A percentile compares a stretch with the other conserved stretches of the same genome.
Conservation (phyloP, 2,329 filamentous ascomycete species). For the Diaporthe sp. region DNA sequence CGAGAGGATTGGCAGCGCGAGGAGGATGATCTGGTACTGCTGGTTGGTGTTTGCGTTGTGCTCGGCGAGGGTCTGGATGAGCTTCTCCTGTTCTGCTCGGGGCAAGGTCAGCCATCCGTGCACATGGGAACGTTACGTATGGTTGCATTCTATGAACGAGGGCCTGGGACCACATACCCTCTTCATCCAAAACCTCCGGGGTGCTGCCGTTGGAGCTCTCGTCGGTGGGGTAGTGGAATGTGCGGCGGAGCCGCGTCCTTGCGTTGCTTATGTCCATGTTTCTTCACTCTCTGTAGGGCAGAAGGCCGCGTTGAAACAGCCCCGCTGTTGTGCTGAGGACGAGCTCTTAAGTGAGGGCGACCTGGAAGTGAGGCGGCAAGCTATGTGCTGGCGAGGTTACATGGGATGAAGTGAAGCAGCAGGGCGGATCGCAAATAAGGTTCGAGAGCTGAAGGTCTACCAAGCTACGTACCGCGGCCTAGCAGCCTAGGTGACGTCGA, state of each 20-base stretch:
- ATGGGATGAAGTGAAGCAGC: neutral
- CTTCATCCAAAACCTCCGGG: constrained; percentile 79
- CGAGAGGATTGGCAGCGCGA: constrained; percentile 71
- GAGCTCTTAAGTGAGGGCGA: neutral
- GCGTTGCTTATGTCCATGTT: constrained; percentile 48
- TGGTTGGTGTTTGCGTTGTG: constrained; percentile 72
- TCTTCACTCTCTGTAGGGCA: neutral
- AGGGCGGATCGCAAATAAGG: constrained; percentile 13
- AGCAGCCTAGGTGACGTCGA: constrained; percentile 16
- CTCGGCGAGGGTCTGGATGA: constrained; percentile 69
- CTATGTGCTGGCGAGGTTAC: constrained; percentile 18
- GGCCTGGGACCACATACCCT: constrained; percentile 65
- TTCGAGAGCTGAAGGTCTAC: constrained; percentile 11
- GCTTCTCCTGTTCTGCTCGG: constrained; percentile 71
- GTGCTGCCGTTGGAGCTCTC: constrained; percentile 65
- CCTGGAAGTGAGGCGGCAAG: neutral
- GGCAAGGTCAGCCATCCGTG: constrained; percentile 64
- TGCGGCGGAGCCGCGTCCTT: constrained; percentile 77
- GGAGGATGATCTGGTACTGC: constrained; percentile 70
- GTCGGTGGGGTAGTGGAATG: constrained; percentile 81
- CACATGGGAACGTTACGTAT: neutral
- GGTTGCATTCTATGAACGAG: neutral
- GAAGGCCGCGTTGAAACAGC: neutral
- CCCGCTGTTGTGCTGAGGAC: constrained; percentile 2
- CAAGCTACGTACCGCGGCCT: neutral